phyloP scores from a whole-genome alignment of 2,329 filamentous ascomycete species.

The Penicillium sp. region DNA sequence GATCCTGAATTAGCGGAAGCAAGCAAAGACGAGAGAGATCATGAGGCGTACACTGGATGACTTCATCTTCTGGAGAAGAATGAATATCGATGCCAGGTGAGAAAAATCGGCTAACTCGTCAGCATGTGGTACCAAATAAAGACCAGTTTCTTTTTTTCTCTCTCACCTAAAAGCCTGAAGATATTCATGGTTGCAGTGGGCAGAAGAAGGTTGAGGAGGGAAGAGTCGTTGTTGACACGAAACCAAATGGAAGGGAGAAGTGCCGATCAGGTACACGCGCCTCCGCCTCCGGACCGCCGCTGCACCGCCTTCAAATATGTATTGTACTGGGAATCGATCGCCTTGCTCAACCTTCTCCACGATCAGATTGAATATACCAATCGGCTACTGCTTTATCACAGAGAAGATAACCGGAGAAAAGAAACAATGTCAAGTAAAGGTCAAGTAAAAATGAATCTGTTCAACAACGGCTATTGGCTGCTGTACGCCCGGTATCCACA shows the following conservation, averaged over 20 bases:
- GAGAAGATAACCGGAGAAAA: no score
- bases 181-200: constrained; percentile 59
- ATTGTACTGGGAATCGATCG: no score
- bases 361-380: no score
- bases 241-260: constrained; percentile 30
- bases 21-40: not conserved
- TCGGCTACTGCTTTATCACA: no score
- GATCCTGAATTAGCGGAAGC: constrained; percentile 9
- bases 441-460: no score
- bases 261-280: constrained; percentile 26
- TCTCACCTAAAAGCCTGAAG: constrained; percentile 64
- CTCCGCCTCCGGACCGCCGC: no score
- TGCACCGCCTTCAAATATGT: no score
- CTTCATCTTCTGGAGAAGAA: constrained; percentile 95
- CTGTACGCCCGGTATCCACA: no score
- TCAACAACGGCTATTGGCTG: no score
- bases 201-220: constrained; percentile 10
- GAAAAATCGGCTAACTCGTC: constrained; percentile 75
- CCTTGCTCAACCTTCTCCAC: no score
- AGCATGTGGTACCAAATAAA: constrained; percentile 7
- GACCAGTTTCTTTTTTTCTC: not conserved
- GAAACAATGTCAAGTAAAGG: no score
- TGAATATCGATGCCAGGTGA: constrained; percentile 90
- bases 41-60: constrained; percentile 71
- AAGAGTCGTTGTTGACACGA: constrained; percentile 42